Evolutionary conservation across 441 rosid genomes (phyloP).

Genomic region (Jatropha podagrica): DNA sequence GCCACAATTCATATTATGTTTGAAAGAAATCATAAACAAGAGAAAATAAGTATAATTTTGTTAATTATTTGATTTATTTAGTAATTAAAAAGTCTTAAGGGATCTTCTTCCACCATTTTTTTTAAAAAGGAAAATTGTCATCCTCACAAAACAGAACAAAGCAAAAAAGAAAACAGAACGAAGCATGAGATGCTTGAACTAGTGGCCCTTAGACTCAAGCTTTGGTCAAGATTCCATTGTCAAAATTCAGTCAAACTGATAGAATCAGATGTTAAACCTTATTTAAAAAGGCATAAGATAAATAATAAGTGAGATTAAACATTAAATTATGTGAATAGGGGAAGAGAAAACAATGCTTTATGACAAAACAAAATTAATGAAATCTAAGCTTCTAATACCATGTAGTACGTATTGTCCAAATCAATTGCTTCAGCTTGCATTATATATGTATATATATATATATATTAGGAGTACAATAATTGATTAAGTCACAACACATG

Average conservation of each 20-base stretch:
- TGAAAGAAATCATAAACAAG: neutral
- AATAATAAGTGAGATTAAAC: constrained; percentile 14
- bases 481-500: neutral
- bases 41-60: neutral
- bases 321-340: constrained; percentile 7
- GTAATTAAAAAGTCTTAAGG: neutral
- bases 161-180: constrained; percentile 13
- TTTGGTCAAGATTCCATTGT: constrained; percentile 34
- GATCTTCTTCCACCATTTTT: no score
- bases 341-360: neutral
- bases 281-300: constrained; percentile 24
- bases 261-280: constrained; percentile 19
- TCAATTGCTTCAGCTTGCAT: constrained; percentile 13
- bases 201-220: constrained; percentile 32
- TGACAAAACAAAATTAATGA: no score
- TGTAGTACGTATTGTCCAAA: constrained; percentile 19
- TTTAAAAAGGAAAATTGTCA: constrained; percentile 7
- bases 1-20: neutral
- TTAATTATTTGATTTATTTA: neutral
- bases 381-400: constrained; percentile 21
- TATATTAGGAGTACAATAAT: no score
- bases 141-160: constrained; percentile 23
- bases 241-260: constrained; percentile 34
- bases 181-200: constrained; percentile 44
- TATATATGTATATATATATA: no score